Percentiles rank a stretch among this genome's conserved stretches.
phyloP scores from a whole-genome alignment of 176 grass and related monocot genomes.

The Carex kokanica region DNA sequence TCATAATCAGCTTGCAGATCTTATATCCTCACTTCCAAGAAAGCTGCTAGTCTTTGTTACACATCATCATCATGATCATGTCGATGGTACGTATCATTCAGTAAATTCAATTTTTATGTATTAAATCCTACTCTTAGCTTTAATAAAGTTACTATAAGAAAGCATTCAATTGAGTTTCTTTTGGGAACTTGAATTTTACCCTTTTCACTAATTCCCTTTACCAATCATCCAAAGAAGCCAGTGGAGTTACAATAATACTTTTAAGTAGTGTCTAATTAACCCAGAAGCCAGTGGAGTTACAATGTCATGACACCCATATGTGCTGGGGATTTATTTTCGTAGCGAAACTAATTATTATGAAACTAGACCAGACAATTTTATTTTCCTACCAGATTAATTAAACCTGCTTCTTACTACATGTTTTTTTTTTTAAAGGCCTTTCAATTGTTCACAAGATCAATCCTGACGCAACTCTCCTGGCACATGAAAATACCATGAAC shows the following conservation, averaged over 20 bases:
- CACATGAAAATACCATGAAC: constrained; percentile 71
- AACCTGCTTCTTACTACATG: constrained; percentile 9
- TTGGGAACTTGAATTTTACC: background rate
- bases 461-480: constrained; percentile 66
- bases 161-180: background rate
- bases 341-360: background rate
- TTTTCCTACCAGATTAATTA: background rate
- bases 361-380: background rate
- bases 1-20: constrained; percentile 78
- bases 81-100: constrained; percentile 59
- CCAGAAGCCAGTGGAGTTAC: background rate
- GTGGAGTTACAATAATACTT: background rate
- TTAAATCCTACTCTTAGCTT: background rate
- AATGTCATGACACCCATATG: background rate
- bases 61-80: constrained; percentile 90
- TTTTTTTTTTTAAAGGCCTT: constrained; percentile 49
- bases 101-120: background rate
- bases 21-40: constrained; percentile 68
- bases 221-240: background rate
- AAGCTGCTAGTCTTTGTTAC: constrained; percentile 89
- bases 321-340: background rate
- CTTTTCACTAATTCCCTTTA: background rate
- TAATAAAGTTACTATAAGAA: background rate
- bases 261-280: background rate
- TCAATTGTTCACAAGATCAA: constrained; percentile 79